Base-by-base conservation (phyloP, 495 filamentous ascomycete species). In the Xeromyces bisporus region DNA sequence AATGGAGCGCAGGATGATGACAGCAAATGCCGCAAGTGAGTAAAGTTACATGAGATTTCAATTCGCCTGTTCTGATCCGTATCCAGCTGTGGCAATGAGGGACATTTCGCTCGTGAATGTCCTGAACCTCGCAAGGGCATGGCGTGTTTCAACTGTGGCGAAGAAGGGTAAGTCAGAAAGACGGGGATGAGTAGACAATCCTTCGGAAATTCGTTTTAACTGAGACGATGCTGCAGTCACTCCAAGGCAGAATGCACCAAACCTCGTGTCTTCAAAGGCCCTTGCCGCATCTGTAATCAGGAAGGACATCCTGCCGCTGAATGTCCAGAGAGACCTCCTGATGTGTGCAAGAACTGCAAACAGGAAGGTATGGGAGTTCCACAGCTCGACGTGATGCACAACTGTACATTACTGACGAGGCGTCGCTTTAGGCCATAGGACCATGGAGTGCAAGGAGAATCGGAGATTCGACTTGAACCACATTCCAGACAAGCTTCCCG, bases 271-370 rank as follows among this genome's bases (percentile, higher is more conserved):
- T 82, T 72, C 43, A 74, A 67, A 23, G 77, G 79, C 9, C 60
- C 55, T n/a, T 96, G 87, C 59, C 67, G 65, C 28, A 35, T 62
- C 34, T 94, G 86, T 46, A 51, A 62, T n/a, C 44, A 80, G 45
- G 62, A 80, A 38, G 82, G 82, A 2, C 84, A 91, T 37, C 65
- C 58, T 9, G 62, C 75, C 10, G 54, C 64, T 16, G 72, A 82
- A 25, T 94, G 86, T 38, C 82, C 85, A 0, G 53, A 70, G 1
- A 69, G 63, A 34, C 69, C 70, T 2, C 56, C 73, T 5, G 47
- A 60, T 13, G 42, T 68, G 5, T 96, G 87, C 66, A 69, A 64
- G 33, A 82, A 86, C 46, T 96, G 87, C 48, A 58, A 66, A 31
- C 34, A 67, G 29, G 72, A 80, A 56, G 84, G 81, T 78, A 53